Base-by-base conservation (phyloP, 257 asterid species). In the Solanum chilense region DNA sequence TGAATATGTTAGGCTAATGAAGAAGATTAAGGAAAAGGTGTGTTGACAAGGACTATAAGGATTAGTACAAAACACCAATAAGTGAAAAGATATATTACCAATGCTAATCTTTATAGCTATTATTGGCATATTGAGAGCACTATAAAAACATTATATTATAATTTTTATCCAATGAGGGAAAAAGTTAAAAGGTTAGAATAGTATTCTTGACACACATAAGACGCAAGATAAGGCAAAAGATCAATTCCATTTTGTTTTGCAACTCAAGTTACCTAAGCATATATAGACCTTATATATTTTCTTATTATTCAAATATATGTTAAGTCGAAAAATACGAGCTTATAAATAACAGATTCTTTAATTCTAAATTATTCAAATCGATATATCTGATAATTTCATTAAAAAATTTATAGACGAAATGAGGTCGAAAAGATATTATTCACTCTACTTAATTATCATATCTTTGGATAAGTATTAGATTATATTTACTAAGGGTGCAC, bases 201-300 rank as follows among this genome's bases (percentile, higher is more conserved):
- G 85, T 81, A 92, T 90, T 91, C 93, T 92, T 92, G 94, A 37
- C 91, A 90, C 76, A 60, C 86, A 82, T 49, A 85, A 12, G 84
- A 92, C 44, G 94, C 95, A 92, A 90, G 86, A 37, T 23, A 42
- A 83, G 45, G 42, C 47, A 39, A 47, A 66, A 74, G 16, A 85
- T 86, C 56, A 35, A 82, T 41, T 74, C 47, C 71, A 68, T 64
- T 64, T 85, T 52, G 80, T 88, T 39, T 81, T 60, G 35, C 12
- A 7, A 25, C 75, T 77, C 87, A 76, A 62, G 83, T 73, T 64
- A 64, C 71, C 71, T 64, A 62, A 23, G 29, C 69, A 60, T 60
- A 3, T 60, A 21, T 60, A 21, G 25, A 60, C 12, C 10, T 4
- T 23, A 62, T 62, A 23, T 62, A 9, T 62, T 9, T 62, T 10